Evolutionary conservation across 805 yeast genomes (phyloP), one percentile per base, ranked within the genome.

Genomic region (Zygosaccharomyces pseudorouxii): DNA sequence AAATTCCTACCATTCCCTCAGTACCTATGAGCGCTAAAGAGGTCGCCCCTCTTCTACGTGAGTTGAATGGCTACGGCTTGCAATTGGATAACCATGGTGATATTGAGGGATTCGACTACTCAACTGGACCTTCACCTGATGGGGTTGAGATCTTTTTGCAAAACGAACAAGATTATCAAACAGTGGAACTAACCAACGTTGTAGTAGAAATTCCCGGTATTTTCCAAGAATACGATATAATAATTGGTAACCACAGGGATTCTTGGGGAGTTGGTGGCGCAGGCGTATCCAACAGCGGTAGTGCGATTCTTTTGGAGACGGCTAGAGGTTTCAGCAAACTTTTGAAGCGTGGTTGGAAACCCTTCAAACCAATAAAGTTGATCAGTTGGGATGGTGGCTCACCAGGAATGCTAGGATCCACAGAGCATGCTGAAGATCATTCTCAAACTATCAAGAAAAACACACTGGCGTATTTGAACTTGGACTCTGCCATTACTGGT

Each of bases 341-440:
- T 39, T 55, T 65, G 6, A 63, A 70, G 39, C 60, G 67, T 5
- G 85, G 84, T 1, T 87, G 90, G 90, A 77, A 75, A 58, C 95
- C 95, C 9, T 63, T 77, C 44, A 71, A 93, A 58, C 79, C 89
- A 0, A 81, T 88, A 20, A 73, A 79, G 46, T 71, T 88, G 40
- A 83, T 84, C 0, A 80, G 86, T 25, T 88, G 89, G 89, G 95
- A 88, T 65, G 95, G 87, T 30, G 89, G 82, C 55, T 88, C 82
- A 59, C 78, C 77, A 53, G 92, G 86, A 0, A 68, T 81, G 47
- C 55, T 87, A 27, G 96, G 96, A 1, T 80, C 89, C 0, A 82
- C 93, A 0, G 93, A 87, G 58, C 85, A 75, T 70, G 89, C 83
- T 5, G 92, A 86, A 62, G 79, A 80, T 41, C 71, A 78, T 46